Conservation (phyloP, 805 yeast genomes). For the Ogataea siamensis region DNA sequence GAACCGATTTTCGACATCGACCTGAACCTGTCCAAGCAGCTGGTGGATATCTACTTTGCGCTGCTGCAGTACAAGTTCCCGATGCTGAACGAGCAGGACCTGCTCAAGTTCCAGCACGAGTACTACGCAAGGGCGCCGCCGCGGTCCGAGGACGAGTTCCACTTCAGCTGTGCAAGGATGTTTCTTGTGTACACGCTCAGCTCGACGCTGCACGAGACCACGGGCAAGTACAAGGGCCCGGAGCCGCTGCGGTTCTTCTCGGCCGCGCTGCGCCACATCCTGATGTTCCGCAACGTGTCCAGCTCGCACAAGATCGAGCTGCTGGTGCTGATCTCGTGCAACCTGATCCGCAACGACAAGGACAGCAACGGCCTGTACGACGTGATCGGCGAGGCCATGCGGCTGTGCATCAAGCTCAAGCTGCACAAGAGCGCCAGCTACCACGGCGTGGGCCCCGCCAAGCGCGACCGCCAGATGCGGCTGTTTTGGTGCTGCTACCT, state of each 20-base stretch:
- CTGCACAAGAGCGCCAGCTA: conserved; percentile 40
- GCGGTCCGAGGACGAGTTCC: conserved; percentile 40
- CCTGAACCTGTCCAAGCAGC: conserved; percentile 46
- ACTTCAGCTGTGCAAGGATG: conserved; percentile 54
- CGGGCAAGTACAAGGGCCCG: conserved; percentile 55
- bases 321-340: conserved; percentile 49
- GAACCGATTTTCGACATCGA: conserved; percentile 56
- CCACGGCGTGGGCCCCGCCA: conserved; percentile 25
- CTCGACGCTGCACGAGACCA: conserved; percentile 51
- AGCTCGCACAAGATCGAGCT: conserved; percentile 51
- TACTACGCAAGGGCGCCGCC: conserved; percentile 36
- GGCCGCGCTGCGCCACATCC: conserved; percentile 55
- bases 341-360: conserved; percentile 58
- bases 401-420: conserved; percentile 38
- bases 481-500: conserved; percentile 64
- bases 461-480: conserved; percentile 43
- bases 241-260: conserved; percentile 56
- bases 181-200: conserved; percentile 53
- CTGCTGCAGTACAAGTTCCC: conserved; percentile 58
- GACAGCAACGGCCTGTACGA: conserved; percentile 55
- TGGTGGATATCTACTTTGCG: conserved; percentile 54
- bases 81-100: conserved; percentile 49
- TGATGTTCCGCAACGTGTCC: conserved; percentile 41
- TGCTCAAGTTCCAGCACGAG: conserved; percentile 48
- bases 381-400: conserved; percentile 52